Evolutionary conservation across 495 filamentous ascomycete species (phyloP).

Genomic region (Hypomontagnella submonticulosa): DNA sequence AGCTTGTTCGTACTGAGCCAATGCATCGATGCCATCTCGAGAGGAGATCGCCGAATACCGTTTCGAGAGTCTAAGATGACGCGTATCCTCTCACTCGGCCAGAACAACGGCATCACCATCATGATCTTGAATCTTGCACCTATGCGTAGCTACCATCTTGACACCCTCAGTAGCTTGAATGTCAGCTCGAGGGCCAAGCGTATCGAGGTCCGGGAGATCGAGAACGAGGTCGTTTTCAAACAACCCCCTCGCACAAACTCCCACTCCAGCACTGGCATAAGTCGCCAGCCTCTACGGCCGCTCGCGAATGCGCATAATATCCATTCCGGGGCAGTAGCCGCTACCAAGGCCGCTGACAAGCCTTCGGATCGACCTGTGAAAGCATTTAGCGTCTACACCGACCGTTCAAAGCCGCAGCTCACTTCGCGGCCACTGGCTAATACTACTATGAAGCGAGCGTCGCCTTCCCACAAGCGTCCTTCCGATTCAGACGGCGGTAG

Average conservation of each 20-base stretch:
- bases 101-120: conserved; percentile 94
- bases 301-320: conserved; percentile 74
- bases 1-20: conserved; percentile 93
- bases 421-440: conserved; percentile 46
- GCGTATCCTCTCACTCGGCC: conserved; percentile 87
- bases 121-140: conserved; percentile 98
- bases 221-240: conserved; percentile 90
- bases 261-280: conserved; percentile 56
- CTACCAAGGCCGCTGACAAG: conserved; percentile 57
- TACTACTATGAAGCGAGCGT: conserved; percentile 50
- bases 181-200: conserved; percentile 96
- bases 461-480: conserved; percentile 56
- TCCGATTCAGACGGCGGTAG: conserved; percentile 52
- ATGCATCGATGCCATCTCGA: conserved; percentile 91
- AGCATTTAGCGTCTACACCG: conserved; percentile 84
- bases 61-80: conserved; percentile 99
- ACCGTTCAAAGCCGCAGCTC: conserved; percentile 65
- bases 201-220: conserved; percentile 93
- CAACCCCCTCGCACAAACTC: conserved; percentile 69
- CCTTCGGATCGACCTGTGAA: conserved; percentile 78
- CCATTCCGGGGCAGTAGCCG: conserved; percentile 55
- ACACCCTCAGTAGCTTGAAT: conserved; percentile 92
- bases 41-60: conserved; percentile 78
- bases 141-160: conserved; percentile 86
- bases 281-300: conserved; percentile 81